Percentiles rank a stretch among this genome's conserved stretches.
These are phyloP conservation scores for Candida qinlingensis DNA, from an alignment of 805 yeast species.

Conservation along the genomic window DNA sequence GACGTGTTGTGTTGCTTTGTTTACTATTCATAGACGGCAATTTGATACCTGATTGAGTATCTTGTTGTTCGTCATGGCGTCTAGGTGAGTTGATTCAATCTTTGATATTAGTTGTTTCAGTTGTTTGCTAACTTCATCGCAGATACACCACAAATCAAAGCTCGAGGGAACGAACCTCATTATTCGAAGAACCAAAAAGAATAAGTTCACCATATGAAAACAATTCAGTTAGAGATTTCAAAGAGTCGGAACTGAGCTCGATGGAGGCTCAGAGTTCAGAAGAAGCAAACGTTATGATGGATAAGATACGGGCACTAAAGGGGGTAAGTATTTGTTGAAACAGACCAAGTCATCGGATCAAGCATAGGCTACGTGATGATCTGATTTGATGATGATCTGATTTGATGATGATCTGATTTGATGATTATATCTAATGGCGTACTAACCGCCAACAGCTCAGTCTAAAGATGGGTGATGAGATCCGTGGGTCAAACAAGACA, in stretches of 20 bases:
- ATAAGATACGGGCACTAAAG: conserved; percentile 50
- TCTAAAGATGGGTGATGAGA: conserved; percentile 59
- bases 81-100: conserved; percentile 3
- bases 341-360: too few species aligned
- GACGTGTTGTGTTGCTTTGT: too few species aligned
- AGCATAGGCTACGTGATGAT: too few species aligned
- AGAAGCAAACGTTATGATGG: conserved; percentile 47
- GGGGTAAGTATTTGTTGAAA: conserved; percentile 25
- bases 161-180: conserved; percentile 16
- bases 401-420: neutral
- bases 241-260: conserved; percentile 50
- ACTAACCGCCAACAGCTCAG: conserved; percentile 31
- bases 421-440: neutral
- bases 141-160: conserved; percentile 9
- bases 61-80: neutral
- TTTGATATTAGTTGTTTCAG: neutral
- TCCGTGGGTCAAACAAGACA: conserved; percentile 45
- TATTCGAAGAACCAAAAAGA: conserved; percentile 25
- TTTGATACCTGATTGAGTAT: too few species aligned
- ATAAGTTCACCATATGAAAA: conserved; percentile 39
- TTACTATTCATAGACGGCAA: too few species aligned
- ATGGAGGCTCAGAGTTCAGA: conserved; percentile 65
- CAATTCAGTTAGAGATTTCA: conserved; percentile 33
- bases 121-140: too few species aligned
- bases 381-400: neutral